A percentile compares a stretch with the other conserved stretches of the same genome.
These are phyloP conservation scores for Tetracladium maxilliforme DNA, from an alignment of 2,329 filamentous ascomycete genomes.

Conservation along the genomic window DNA sequence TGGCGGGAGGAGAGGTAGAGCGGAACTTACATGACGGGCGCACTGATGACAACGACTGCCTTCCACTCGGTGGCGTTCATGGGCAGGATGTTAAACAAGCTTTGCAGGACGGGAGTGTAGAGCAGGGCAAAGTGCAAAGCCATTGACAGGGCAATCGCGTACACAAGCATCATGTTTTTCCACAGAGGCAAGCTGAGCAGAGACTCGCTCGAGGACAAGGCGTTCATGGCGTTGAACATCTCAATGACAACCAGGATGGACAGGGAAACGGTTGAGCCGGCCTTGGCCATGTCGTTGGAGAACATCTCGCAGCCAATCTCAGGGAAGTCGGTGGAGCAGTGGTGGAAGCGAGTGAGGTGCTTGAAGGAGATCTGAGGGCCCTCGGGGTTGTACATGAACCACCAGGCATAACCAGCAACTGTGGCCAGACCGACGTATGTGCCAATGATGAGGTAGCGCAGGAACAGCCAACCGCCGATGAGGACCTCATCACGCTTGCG, in stretches of 20 bases:
- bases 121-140: constrained; percentile 84
- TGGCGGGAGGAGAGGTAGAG: background rate
- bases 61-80: constrained; percentile 81
- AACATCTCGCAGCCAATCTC: constrained; percentile 92
- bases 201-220: constrained; percentile 86
- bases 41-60: constrained; percentile 76
- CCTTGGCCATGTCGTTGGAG: constrained; percentile 67
- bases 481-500: constrained; percentile 86
- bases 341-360: constrained; percentile 87
- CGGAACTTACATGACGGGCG: constrained; percentile 72
- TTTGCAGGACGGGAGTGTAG: constrained; percentile 80
- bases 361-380: constrained; percentile 86
- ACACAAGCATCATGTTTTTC: constrained; percentile 97
- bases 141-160: constrained; percentile 89
- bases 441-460: constrained; percentile 93
- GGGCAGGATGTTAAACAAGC: constrained; percentile 80
- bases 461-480: constrained; percentile 91
- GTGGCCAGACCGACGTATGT: constrained; percentile 90
- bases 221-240: constrained; percentile 99
- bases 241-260: constrained; percentile 93
- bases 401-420: constrained; percentile 97
- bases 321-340: constrained; percentile 72
- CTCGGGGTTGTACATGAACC: constrained; percentile 90
- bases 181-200: constrained; percentile 88
- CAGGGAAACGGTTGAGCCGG: constrained; percentile 84